Evolutionary conservation across 441 rosid genomes (phyloP), one percentile per base, ranked within the genome.

Genomic region (Euphorbia celastroides): DNA sequence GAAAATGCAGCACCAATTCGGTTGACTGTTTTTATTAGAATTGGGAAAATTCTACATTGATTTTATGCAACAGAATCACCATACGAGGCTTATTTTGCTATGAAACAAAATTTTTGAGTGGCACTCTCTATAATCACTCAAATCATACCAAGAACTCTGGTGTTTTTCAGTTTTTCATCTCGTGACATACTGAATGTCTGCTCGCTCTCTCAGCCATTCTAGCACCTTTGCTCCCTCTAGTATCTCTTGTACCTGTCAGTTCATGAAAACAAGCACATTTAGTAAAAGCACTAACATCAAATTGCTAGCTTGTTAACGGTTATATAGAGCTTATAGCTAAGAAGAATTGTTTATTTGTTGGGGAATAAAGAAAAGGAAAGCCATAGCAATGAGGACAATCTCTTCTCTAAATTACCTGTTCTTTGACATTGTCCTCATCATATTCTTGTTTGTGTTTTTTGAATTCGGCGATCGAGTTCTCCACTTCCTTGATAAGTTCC

Each of bases 201-300:
- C 87, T 60, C 68, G 84, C 77, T 84, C 90, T 85, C 79, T 87
- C 75, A 93, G 75, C 97, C 98, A 93, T 71, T 90, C 97, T 46
- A 93, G 93, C 81, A 93, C 97, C 79, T 87, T 90, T 30, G 97
- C 97, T 69, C 96, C 98, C 74, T 93, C 97, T 23, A 93, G 78
- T 57, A 90, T 73, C 64, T 93, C 98, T 84, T 84, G 93, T 65
- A 93, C 98, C 97, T 90, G 74, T 59, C 72, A 71, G 42, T 10
- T 58, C 59, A 7, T 5, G 23, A 26, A 12, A 61, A 38, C 41
- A 52, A 27, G 36, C 11, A 5, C 22, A 13, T 51, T 50, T 57
- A 16, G 12, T 50, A 46, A 9, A 5, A 28, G 7, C 20, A 36
- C 5, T 8, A 6, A 14, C 28, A 17, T 20, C 19, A 48, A 46